Evolutionary conservation across 1,139 yeast species (phyloP), one percentile per base, ranked within the genome.

Genomic region (Suhomyces maxii): DNA sequence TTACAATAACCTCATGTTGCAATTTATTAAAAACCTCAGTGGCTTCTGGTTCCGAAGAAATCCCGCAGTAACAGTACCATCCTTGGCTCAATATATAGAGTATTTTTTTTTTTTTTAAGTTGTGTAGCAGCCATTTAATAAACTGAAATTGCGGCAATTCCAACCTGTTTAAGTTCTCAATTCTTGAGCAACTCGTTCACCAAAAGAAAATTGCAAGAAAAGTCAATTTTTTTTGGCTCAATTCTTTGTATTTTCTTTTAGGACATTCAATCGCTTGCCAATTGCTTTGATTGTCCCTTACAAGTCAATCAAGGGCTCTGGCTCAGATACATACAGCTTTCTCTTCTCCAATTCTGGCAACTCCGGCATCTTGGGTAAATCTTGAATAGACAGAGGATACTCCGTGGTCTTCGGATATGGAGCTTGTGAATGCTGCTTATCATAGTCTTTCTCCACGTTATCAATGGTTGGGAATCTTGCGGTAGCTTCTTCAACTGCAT

Each of bases 221-320:
- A 18, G 23, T 18, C 23, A 18, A 18, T 18, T 18, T 4, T 18
- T 4, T 18, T 18, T 18, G 23, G 6, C 6, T 18, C 23, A 18
- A 18, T 18, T 18, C 3, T 18, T 18, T 18, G 23, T 18, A 18
- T 4, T 4, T 4, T 18, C 23, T 18, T 18, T 18, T 6, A 18
- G 23, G 6, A 18, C 23, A 18, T 18, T 18, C 23, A 3, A 18
- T 18, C 23, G 6, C 23, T 6, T 18, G 23, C 23, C 23, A 18
- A 18, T 18, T 18, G 3, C 23, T 18, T 18, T 18, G 23, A 18
- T 6, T 13, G 25, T 14, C n/a, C 3, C 3, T 43, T 60, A 70
- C 41, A 70, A 58, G 45, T 70, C 76, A 52, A 70, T 70, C 50
- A 70, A 62, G 26, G 76, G 72, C 47, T 70, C 76, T 13, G 71